Percentiles rank a stretch among this genome's conserved stretches.
phyloP scores from a whole-genome alignment of 2,329 filamentous ascomycete genomes.

The Apiospora hydei region DNA sequence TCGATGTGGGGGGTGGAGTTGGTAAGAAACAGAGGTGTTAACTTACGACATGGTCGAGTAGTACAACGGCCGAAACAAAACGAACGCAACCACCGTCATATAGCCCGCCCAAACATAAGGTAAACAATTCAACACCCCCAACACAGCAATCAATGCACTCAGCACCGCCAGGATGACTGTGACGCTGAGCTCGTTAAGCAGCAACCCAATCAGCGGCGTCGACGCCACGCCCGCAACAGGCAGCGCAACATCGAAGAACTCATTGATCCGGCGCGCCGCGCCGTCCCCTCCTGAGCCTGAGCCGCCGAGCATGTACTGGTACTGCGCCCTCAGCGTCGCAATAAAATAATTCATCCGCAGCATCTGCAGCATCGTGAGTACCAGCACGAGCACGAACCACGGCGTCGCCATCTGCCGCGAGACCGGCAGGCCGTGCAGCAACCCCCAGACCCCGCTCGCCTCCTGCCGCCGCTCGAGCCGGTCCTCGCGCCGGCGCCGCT shows the following conservation, averaged over 20 bases:
- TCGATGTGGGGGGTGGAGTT: background rate
- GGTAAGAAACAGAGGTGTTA: background rate
- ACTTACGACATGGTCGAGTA: conserved; percentile 50
- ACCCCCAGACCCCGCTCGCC: conserved; percentile 73
- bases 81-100: conserved; percentile 71
- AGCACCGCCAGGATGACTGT: conserved; percentile 79
- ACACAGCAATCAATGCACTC: conserved; percentile 77
- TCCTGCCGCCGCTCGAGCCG: conserved; percentile 65
- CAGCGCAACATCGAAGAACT: conserved; percentile 56
- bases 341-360: conserved; percentile 75
- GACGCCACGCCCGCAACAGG: conserved; percentile 73
- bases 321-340: conserved; percentile 63
- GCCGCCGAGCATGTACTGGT: conserved; percentile 68
- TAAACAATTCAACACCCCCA: conserved; percentile 72
- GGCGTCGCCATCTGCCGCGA: conserved; percentile 69
- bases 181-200: conserved; percentile 73
- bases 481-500: conserved; percentile 60
- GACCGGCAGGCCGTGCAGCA: conserved; percentile 71
- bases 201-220: conserved; percentile 74
- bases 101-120: conserved; percentile 69
- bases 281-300: conserved; percentile 37
- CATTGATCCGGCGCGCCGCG: conserved; percentile 47
- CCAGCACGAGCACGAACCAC: conserved; percentile 76
- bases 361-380: conserved; percentile 68
- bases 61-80: conserved; percentile 76